Conservation (phyloP, 345 rosid genomes). For the Ailanthus altissimus region DNA sequence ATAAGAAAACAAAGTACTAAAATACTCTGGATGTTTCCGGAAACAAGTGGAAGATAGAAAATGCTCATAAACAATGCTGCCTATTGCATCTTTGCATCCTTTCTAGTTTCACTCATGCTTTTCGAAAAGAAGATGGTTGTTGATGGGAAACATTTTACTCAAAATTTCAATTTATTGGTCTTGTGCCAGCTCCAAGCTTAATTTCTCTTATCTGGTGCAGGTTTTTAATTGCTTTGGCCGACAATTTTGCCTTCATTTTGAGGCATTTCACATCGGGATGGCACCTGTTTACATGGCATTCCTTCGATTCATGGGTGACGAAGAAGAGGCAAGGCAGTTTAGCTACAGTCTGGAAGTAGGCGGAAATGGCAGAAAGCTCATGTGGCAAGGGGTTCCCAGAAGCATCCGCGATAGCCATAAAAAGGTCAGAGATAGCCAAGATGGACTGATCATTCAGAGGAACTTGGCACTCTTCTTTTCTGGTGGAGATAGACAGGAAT, state of each 20-base stretch:
- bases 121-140: not conserved
- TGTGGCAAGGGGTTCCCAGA: slow-evolving; percentile 60
- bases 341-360: slow-evolving; percentile 63
- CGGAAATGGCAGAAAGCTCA: slow-evolving; percentile 49
- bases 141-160: not conserved
- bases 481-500: slow-evolving; percentile 48
- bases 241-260: slow-evolving; percentile 63
- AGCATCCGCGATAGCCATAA: slow-evolving; percentile 57
- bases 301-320: slow-evolving; percentile 60
- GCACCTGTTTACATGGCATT: slow-evolving; percentile 65
- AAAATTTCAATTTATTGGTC: not conserved
- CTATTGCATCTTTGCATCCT: not conserved
- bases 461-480: slow-evolving; percentile 57
- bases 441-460: slow-evolving; percentile 55
- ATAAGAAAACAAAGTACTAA: not conserved
- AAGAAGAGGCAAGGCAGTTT: slow-evolving; percentile 47
- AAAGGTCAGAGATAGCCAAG: slow-evolving; percentile 59
- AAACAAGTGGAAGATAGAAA: not conserved
- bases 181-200: not conserved
- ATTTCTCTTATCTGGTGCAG: slow-evolving; percentile 30
- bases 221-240: slow-evolving; percentile 53
- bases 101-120: not conserved
- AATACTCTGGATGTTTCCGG: not conserved
- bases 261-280: slow-evolving; percentile 53
- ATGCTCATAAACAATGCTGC: not conserved